Evolutionary conservation across 1,284 basidiomycete genomes (phyloP), one percentile per base, ranked within the genome.

Genomic region (Erythrobasidium hasegawianum): DNA sequence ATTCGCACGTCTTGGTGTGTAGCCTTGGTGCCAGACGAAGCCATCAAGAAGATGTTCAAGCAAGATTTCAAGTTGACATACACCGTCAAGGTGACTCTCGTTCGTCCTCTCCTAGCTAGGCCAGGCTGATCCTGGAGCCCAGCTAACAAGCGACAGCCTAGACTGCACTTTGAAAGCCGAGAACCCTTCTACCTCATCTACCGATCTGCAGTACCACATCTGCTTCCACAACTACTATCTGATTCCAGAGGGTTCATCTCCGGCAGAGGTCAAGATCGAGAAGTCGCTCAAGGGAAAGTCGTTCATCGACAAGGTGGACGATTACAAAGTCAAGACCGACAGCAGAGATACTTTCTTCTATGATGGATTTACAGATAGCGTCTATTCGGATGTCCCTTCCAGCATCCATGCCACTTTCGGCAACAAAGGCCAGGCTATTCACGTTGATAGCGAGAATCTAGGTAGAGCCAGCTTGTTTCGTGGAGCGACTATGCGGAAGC

Each of bases 271-370:
- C n/a, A 47, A 47, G 43, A 47, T 47, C 43, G 43, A n/a, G n/a
- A 47, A 47, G n/a, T 47, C 43, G 43, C 43, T 47, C 43, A 47
- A 47, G 22, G 43, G 14, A 4, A n/a, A 18, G 16, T 7, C 4
- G 43, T 47, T 18, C 43, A 24, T 47, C 43, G 43, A 47, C 43
- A 47, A 47, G 43, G 43, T 47, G 7, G 43, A 47, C 43, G 43
- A 47, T 16, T 47, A 47, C 43, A 47, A 47, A 24, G 43, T 47
- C 43, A 47, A 47, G 43, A 47, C 43, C 7, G 43, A 47, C 43
- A 16, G 14, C 7, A n/a, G 43, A n/a, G 14, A 47, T 24, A 47
- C 43, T 8, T 47, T 47, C 43, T 47, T 47, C 43, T 47, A 47
- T 14, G 43, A 47, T 24, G 43, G 43, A n/a, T 47, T 47, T 24